Percentiles rank a stretch among this genome's conserved stretches.
phyloP scores from a whole-genome alignment of 2,329 filamentous ascomycete species.

The Graphilbum ipis-grandicollis region DNA sequence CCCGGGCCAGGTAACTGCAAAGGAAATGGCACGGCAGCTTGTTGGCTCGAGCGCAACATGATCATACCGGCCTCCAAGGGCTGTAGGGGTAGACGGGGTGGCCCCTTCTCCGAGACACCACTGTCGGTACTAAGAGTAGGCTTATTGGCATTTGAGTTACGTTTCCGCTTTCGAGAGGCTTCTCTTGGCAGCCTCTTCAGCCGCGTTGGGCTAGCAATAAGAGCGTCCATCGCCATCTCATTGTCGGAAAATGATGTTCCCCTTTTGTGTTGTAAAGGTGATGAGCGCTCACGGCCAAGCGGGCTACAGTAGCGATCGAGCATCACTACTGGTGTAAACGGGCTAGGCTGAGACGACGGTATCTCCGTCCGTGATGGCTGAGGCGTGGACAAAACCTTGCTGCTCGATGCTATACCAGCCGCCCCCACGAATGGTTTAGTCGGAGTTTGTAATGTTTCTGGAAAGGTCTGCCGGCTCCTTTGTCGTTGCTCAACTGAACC shows the following conservation, averaged over 20 bases:
- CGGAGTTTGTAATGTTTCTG: too few relatives aligned
- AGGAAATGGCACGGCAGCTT: too few relatives aligned
- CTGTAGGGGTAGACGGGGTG: too few relatives aligned
- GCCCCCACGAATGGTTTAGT: too few relatives aligned
- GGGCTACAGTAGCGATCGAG: constrained; percentile 19
- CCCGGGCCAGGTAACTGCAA: too few relatives aligned
- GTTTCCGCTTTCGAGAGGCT: background rate
- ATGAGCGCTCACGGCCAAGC: background rate
- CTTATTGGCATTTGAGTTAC: background rate
- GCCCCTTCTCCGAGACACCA: too few relatives aligned
- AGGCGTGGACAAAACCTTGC: background rate
- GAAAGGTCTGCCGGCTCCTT: too few relatives aligned
- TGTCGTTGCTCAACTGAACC: too few relatives aligned
- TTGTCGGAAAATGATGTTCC: background rate
- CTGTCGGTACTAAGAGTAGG: too few relatives aligned
- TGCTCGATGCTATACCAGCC: too few relatives aligned
- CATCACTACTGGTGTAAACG: constrained; percentile 23
- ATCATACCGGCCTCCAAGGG: too few relatives aligned
- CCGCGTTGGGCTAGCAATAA: background rate
- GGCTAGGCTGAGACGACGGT: constrained; percentile 26
- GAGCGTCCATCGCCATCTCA: background rate
- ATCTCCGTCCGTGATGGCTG: constrained; percentile 16
- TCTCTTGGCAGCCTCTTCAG: background rate
- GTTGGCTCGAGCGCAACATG: too few relatives aligned
- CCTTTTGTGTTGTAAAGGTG: constrained; percentile 1